Base-by-base conservation (phyloP, 2,329 filamentous ascomycete genomes). In the Dactylella cylindrospora region DNA sequence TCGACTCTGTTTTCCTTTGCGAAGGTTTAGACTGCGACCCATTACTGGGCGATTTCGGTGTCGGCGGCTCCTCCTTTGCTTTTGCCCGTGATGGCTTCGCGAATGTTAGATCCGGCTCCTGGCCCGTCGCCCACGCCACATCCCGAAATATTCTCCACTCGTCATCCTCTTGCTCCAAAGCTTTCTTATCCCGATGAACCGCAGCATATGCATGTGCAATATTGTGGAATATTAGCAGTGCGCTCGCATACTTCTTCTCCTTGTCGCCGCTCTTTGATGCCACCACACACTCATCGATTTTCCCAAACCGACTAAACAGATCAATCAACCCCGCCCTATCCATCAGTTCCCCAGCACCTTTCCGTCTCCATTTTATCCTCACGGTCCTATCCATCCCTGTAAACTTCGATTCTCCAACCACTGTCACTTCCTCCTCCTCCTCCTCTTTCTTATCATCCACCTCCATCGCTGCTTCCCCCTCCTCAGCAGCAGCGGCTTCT, bases 381-480 rank as follows among this genome's bases (percentile, higher is more conserved):
- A 79, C 66, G 1, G 76, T 76, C 17, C 77, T 71, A 46, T 78
- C 75, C 19, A 76, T 67, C 28, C 78, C 76, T 3, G 72, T 66
- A 8, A 75, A 72, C 4, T 70, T 65, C 2, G 59, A 64, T 29
- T 67, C 67, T 6, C 70, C 66, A 19, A 53, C 65, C 19, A 31
- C 46, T 12, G 39, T 15, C 20, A 61, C 52, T 17, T 5, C 66
- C 43, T 33, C 60, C 15, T 26, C 53, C 40, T 68, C 69, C 5
- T 45, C 66, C 22, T 68, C 68, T 8, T 73, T 70, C 52, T 74
- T 73, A 29, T 72, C 70, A 39, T 72, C 73, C 45, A 38, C 29
- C 9, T 32, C 26, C 9, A 17, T 29, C 68, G 66, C 39, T 72
- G 67, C 68, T 73, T 71, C 61, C 70, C 70, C 40, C 72, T 70